These are phyloP conservation scores for Cenchrus purpureus DNA, from an alignment of 176 grass and related monocot genomes.

Conservation along the genomic window DNA sequence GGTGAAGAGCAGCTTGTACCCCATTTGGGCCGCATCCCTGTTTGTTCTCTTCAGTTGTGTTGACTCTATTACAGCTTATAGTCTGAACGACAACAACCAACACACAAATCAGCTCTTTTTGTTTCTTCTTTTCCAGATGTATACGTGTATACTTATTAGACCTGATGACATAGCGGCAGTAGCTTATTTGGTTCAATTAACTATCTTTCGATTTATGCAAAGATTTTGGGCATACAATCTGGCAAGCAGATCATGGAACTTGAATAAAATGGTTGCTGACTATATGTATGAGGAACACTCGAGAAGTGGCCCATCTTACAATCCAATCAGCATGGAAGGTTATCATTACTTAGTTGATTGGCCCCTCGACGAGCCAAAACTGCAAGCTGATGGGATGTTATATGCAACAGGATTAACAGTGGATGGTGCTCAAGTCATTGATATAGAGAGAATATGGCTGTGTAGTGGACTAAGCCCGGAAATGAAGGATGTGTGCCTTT, in stretches of 20 bases:
- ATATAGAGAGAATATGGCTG: slow-evolving; percentile 15
- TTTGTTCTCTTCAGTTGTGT: not conserved
- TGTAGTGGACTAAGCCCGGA: not conserved
- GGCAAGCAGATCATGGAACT: slow-evolving; percentile 29
- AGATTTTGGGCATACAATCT: not conserved
- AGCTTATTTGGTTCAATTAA: not conserved
- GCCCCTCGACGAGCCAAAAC: no score
- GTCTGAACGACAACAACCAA: slow-evolving; percentile 3
- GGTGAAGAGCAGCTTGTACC: not conserved
- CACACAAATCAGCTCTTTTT: no score
- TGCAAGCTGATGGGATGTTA: no score
- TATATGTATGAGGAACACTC: slow-evolving; percentile 23
- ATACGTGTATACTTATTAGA: no score
- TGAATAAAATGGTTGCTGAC: slow-evolving; percentile 8
- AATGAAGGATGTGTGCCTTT: no score
- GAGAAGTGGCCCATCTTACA: not conserved
- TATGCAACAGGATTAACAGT: not conserved
- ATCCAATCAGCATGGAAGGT: slow-evolving; percentile 36
- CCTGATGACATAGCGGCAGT: no score
- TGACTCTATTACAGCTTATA: slow-evolving; percentile 12
- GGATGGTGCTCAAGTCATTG: slow-evolving; percentile 2
- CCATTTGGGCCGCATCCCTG: not conserved
- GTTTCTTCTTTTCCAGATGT: no score
- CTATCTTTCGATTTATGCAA: not conserved
- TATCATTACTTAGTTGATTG: slow-evolving; percentile 29